Conservation (phyloP, 495 filamentous ascomycete genomes). For the Podospora tetraspora region DNA sequence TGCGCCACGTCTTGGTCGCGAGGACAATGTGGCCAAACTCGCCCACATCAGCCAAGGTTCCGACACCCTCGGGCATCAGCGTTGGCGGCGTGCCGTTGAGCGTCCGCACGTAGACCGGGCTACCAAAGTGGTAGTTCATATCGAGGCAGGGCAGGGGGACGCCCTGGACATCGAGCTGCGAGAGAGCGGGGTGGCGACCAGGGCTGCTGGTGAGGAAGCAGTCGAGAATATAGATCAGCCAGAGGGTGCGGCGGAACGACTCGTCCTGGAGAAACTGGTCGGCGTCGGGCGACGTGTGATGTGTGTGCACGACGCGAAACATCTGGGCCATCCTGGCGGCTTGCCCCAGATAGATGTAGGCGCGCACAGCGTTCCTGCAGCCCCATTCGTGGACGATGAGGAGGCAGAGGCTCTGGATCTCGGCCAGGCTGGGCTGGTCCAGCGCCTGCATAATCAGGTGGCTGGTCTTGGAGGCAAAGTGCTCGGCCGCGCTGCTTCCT, state of each 20-base stretch:
- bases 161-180: constrained; percentile 41
- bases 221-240: constrained; percentile 50
- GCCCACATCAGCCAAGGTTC: constrained; percentile 38
- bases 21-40: constrained; percentile 49
- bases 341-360: constrained; percentile 49
- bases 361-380: constrained; percentile 46
- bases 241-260: constrained; percentile 47
- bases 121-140: constrained; percentile 48
- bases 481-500: constrained; percentile 40
- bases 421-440: constrained; percentile 45
- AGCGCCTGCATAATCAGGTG: constrained; percentile 41
- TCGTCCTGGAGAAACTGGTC: constrained; percentile 49
- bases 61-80: constrained; percentile 28
- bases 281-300: constrained; percentile 39
- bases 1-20: constrained; percentile 48
- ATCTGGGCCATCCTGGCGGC: constrained; percentile 49
- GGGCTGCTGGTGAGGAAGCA: constrained; percentile 51
- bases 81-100: constrained; percentile 35
- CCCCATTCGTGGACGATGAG: constrained; percentile 50
- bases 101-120: constrained; percentile 44
- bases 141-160: constrained; percentile 45
- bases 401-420: constrained; percentile 49
- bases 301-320: constrained; percentile 45
- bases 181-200: constrained; percentile 45
- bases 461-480: constrained; percentile 46